Evolutionary conservation across 257 asterid species (phyloP).

Genomic region (Penstemon newberryi): DNA sequence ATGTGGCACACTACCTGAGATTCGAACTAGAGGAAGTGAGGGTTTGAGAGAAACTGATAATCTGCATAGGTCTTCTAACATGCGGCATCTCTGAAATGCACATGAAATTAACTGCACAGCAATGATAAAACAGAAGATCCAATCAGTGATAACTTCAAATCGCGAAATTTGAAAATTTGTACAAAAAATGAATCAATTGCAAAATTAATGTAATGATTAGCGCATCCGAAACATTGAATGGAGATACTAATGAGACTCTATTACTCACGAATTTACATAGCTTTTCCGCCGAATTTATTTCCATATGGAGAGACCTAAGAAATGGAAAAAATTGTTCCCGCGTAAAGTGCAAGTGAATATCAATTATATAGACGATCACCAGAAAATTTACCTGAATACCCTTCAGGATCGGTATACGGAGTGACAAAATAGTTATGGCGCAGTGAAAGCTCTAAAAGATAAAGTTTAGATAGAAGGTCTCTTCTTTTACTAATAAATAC

Average conservation of each 20-base stretch:
- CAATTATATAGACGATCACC: background rate
- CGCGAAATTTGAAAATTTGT: background rate
- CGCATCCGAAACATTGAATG: conserved; percentile 2
- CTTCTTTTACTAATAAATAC: too few relatives aligned
- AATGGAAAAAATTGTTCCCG: conserved; percentile 14
- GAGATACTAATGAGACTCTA: conserved; percentile 1
- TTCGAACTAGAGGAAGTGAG: conserved; percentile 46
- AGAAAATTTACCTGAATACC: background rate
- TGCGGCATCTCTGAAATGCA: conserved; percentile 78
- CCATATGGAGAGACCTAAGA: conserved; percentile 35
- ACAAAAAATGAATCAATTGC: background rate
- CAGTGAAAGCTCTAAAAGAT: too few relatives aligned
- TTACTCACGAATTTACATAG: conserved; percentile 61
- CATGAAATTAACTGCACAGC: conserved; percentile 63
- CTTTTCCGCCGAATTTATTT: conserved; percentile 45
- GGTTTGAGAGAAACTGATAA: conserved; percentile 58
- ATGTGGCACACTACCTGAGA: conserved; percentile 51
- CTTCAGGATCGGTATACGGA: background rate
- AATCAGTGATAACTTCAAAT: conserved; percentile 15
- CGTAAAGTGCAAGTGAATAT: background rate
- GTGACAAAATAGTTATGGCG: too few relatives aligned
- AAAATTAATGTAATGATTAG: background rate
- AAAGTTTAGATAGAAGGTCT: too few relatives aligned
- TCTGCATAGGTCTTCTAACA: conserved; percentile 67
- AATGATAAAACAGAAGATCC: background rate